A percentile compares a stretch with the other conserved stretches of the same genome.
These are phyloP conservation scores for Oryza brachyantha DNA, from an alignment of 176 grass and related monocot species.

Conservation along the genomic window DNA sequence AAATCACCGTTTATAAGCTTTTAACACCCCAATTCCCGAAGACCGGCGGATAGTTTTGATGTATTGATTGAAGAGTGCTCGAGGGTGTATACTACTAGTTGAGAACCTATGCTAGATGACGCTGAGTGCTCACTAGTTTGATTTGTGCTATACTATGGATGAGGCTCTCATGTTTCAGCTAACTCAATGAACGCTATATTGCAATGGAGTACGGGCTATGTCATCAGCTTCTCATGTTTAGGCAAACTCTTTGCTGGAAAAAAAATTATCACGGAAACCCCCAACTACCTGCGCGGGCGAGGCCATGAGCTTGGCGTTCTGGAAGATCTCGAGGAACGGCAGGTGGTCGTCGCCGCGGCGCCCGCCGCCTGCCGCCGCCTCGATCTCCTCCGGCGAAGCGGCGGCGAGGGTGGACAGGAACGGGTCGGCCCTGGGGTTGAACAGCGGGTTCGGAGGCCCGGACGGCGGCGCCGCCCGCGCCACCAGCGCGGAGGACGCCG, in stretches of 20 bases:
- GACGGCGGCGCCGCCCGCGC: constrained; percentile 21
- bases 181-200: neutral
- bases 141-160: neutral
- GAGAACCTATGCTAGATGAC: neutral
- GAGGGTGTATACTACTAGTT: neutral
- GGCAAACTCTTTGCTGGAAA: neutral
- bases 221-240: neutral
- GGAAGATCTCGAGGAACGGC: constrained; percentile 77
- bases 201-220: neutral
- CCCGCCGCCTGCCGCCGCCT: constrained; percentile 31
- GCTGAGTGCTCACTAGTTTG: neutral
- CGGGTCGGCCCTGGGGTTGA: constrained; percentile 52
- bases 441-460: constrained; percentile 31
- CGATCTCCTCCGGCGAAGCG: constrained; percentile 43
- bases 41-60: neutral
- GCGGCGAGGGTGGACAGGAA: constrained; percentile 45
- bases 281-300: constrained; percentile 60
- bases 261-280: neutral
- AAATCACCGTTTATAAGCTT: neutral
- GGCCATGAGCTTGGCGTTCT: constrained; percentile 76
- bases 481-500: constrained; percentile 25
- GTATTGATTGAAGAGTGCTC: neutral
- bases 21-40: neutral
- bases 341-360: constrained; percentile 54
- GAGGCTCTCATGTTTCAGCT: neutral